Conservation (phyloP, 352 stramenopile species). For the Pythium coloratum region DNA sequence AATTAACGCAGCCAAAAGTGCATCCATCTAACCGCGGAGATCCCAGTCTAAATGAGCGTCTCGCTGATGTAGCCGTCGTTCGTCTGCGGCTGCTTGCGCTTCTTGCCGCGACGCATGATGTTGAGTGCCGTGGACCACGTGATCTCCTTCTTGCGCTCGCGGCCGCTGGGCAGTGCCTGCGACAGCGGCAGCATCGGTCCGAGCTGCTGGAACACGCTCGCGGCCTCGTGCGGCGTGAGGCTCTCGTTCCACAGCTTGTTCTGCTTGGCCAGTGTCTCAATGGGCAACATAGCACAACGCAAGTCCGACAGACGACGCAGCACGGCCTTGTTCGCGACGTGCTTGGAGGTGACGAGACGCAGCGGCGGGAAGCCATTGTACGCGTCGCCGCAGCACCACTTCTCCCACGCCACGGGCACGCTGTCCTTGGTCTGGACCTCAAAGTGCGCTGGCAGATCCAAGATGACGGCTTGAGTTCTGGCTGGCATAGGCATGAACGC, state of each 20-base stretch:
- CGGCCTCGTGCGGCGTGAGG: conserved; percentile 11
- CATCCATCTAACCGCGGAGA: not conserved
- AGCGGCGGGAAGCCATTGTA: conserved; percentile 10
- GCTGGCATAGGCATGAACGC: not conserved
- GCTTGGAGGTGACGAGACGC: conserved; percentile 13
- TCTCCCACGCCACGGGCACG: conserved; percentile 23
- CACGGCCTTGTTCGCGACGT: conserved; percentile 13
- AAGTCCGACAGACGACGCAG: conserved; percentile 23
- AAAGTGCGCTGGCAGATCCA: conserved; percentile 12
- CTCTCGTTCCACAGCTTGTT: conserved; percentile 14
- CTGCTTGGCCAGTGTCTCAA: conserved; percentile 19
- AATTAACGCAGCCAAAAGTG: not conserved
- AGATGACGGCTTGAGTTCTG: not conserved
- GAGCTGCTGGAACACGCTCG: conserved; percentile 4
- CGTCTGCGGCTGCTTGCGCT: conserved; percentile 16
- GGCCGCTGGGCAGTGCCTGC: not conserved
- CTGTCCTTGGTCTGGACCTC: conserved; percentile 28
- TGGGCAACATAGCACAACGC: conserved; percentile 24
- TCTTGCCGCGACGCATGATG: conserved; percentile 20
- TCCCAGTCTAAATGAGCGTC: not conserved
- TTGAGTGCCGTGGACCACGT: conserved; percentile 29
- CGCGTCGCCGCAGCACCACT: conserved; percentile 29
- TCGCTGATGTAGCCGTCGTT: not conserved
- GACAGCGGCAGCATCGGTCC: conserved; percentile 9
- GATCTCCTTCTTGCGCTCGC: conserved; percentile 28